Conservation (phyloP, 768 basidiomycete genomes). For the Gymnopilus dilepis region DNA sequence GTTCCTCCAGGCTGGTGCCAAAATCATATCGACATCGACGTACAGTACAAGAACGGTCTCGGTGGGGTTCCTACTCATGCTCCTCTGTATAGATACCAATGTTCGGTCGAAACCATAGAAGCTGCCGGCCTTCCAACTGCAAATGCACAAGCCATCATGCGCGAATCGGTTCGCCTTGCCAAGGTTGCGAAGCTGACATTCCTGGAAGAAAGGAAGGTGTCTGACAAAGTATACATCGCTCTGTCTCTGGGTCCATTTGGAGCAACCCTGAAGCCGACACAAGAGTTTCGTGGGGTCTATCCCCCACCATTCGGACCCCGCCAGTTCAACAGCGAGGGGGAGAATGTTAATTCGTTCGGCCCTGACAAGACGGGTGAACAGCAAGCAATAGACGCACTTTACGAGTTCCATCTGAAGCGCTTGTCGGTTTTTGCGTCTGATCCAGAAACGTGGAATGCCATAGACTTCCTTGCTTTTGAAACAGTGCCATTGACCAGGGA, state of each 20-base stretch:
- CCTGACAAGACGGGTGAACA: slow-evolving; percentile 33
- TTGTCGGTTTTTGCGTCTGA: slow-evolving; percentile 58
- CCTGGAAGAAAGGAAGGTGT: slow-evolving; percentile 26
- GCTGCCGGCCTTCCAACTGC: slow-evolving; percentile 50
- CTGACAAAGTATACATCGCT: slow-evolving; percentile 48
- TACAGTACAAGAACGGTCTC: slow-evolving; percentile 29
- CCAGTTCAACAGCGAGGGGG: slow-evolving; percentile 37
- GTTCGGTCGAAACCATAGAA: slow-evolving; percentile 57
- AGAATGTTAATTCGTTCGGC: slow-evolving; percentile 50
- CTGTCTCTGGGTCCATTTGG: slow-evolving; percentile 81
- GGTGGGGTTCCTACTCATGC: neutral
- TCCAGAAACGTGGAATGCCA: slow-evolving; percentile 51
- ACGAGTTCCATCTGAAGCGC: slow-evolving; percentile 67
- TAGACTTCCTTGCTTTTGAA: slow-evolving; percentile 79
- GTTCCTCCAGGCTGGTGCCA: slow-evolving; percentile 70
- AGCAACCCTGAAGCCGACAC: slow-evolving; percentile 64
- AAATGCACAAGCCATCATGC: slow-evolving; percentile 55
- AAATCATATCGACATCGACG: slow-evolving; percentile 74
- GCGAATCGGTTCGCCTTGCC: slow-evolving; percentile 57
- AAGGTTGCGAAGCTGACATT: slow-evolving; percentile 42
- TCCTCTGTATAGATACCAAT: slow-evolving; percentile 63
- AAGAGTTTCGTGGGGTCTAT: slow-evolving; percentile 78
- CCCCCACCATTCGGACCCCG: slow-evolving; percentile 77
- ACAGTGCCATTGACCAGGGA: slow-evolving; percentile 75
- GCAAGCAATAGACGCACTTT: slow-evolving; percentile 55